A percentile compares a stretch with the other conserved stretches of the same genome.
Evolutionary conservation across 768 basidiomycete genomes (phyloP).

Genomic region (Naganishia vishniacii): DNA sequence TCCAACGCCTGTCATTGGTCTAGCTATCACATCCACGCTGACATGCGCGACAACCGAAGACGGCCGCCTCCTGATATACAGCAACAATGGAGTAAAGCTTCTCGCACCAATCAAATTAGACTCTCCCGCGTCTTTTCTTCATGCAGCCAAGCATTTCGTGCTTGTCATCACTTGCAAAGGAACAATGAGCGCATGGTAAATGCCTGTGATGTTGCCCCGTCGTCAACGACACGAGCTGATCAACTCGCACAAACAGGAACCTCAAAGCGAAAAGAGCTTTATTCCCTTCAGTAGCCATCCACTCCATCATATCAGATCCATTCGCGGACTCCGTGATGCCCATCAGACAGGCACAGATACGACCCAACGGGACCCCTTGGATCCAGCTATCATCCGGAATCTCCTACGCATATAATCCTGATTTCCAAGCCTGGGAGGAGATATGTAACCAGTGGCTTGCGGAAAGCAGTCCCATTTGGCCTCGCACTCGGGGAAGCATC

Average conservation of each 20-base stretch:
- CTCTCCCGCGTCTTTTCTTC: conserved; percentile 64
- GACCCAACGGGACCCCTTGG: conserved; percentile 73
- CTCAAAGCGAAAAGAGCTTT: conserved; percentile 62
- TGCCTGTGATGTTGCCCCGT: conserved; percentile 14
- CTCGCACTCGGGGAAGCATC: conserved; percentile 3
- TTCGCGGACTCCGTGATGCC: conserved; percentile 32
- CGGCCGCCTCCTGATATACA: conserved; percentile 75
- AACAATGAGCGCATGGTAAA: conserved; percentile 69
- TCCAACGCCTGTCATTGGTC: conserved; percentile 62
- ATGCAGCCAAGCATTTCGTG: conserved; percentile 61
- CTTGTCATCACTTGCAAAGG: conserved; percentile 69
- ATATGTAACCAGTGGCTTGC: conserved; percentile 79
- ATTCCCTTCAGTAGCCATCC: conserved; percentile 63
- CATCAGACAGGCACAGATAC: conserved; percentile 62
- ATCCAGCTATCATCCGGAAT: conserved; percentile 71
- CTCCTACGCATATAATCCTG: conserved; percentile 70
- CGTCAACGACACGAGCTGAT: conserved; percentile 19
- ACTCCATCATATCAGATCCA: background rate
- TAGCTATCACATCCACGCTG: conserved; percentile 62
- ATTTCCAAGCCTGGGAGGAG: conserved; percentile 65
- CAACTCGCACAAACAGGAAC: conserved; percentile 57
- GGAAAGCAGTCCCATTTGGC: conserved; percentile 56
- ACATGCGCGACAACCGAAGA: conserved; percentile 75
- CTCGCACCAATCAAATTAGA: conserved; percentile 73
- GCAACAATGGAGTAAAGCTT: conserved; percentile 69